A percentile compares a stretch with the other conserved stretches of the same genome.
These are phyloP conservation scores for Niebla homalea DNA, from an alignment of 495 filamentous ascomycete species.

Conservation along the genomic window DNA sequence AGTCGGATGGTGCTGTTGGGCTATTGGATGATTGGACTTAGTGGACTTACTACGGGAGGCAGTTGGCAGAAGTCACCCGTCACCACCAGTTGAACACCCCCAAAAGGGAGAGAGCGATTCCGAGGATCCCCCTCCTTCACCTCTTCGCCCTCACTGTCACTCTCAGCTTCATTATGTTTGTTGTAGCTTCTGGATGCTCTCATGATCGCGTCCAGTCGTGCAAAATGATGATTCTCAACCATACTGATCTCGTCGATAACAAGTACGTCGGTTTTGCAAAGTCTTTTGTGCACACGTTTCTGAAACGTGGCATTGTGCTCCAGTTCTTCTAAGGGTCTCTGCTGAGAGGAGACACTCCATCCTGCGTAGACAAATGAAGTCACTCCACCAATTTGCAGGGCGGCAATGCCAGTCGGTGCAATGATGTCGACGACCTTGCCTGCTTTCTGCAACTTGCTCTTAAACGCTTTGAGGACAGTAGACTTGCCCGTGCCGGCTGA, in stretches of 20 bases:
- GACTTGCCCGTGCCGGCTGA: conserved; percentile 50
- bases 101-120: conserved; percentile 19
- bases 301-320: background rate
- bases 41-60: conserved; percentile 21
- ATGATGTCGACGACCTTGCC: conserved; percentile 33
- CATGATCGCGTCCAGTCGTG: conserved; percentile 39
- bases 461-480: conserved; percentile 38
- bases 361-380: conserved; percentile 44
- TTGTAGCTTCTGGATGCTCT: conserved; percentile 22
- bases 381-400: conserved; percentile 37
- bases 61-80: conserved; percentile 32
- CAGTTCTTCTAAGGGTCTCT: conserved; percentile 18
- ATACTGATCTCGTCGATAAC: conserved; percentile 36
- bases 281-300: conserved; percentile 14
- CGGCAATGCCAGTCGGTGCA: conserved; percentile 44
- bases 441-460: conserved; percentile 20
- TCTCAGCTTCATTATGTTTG: background rate
- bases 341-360: conserved; percentile 29
- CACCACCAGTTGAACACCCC: conserved; percentile 31
- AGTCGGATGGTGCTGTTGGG: too few relatives aligned
- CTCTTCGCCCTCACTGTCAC: too few relatives aligned
- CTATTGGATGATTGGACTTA: too few relatives aligned
- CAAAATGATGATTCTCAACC: conserved; percentile 42
- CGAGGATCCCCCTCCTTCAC: too few relatives aligned
- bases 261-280: conserved; percentile 28